A percentile compares a stretch with the other conserved stretches of the same genome.
Conservation (phyloP, 305 asterid species). For the Fraxinus velutina region DNA sequence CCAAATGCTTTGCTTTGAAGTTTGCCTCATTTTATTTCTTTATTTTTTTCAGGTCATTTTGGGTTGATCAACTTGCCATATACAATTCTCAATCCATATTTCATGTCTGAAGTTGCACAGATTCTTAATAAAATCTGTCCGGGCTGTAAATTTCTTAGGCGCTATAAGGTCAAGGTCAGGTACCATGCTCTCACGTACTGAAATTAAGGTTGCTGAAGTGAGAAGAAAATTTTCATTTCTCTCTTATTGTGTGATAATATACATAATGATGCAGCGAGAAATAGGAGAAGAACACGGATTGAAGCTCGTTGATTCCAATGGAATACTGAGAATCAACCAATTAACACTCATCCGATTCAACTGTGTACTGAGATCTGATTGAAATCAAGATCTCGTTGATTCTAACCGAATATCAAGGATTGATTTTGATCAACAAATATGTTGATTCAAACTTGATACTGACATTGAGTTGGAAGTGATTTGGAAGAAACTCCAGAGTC, state of each 20-base stretch:
- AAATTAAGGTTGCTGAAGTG: constrained; percentile 17
- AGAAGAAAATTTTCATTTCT: neutral
- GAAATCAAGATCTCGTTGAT: neutral
- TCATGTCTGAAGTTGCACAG: constrained; percentile 65
- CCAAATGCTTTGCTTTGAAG: constrained; percentile 15
- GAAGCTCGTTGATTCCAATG: neutral
- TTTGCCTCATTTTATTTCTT: constrained; percentile 7
- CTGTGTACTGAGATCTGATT: neutral
- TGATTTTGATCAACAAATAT: neutral
- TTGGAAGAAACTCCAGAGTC: neutral
- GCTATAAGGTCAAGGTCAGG: constrained; percentile 63
- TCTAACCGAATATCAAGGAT: neutral
- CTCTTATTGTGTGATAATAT: neutral
- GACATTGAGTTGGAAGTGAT: neutral
- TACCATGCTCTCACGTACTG: constrained; percentile 37
- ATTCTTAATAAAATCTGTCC: constrained; percentile 85
- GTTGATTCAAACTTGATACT: neutral
- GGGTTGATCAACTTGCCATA: constrained; percentile 69
- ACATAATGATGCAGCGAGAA: neutral
- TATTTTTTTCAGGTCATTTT: constrained; percentile 75
- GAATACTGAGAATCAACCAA: neutral
- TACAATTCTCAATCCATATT: constrained; percentile 77
- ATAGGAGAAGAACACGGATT: neutral
- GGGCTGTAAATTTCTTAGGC: constrained; percentile 62
- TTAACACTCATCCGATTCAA: neutral